phyloP scores from a whole-genome alignment of 148 eudicot species.

The Amaranthus cruentus region DNA sequence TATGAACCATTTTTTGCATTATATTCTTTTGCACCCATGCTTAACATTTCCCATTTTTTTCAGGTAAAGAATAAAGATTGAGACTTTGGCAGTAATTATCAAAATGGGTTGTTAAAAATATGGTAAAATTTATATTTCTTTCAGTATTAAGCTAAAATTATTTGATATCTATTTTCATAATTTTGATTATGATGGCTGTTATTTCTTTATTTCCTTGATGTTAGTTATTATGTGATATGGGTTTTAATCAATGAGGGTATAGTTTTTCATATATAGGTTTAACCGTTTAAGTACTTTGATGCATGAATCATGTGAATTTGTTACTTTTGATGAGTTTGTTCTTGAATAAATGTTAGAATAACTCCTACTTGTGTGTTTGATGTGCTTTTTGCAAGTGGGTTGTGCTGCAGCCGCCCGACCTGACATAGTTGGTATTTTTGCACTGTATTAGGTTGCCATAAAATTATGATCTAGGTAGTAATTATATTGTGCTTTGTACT shows the following conservation, averaged over 20 bases:
- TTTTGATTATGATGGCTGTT: neutral
- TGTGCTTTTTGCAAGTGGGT: neutral
- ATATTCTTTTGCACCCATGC: neutral
- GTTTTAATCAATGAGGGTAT: no score
- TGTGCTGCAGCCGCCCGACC: neutral
- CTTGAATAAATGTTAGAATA: neutral
- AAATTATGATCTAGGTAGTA: no score
- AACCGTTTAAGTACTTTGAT: neutral
- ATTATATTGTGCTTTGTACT: no score
- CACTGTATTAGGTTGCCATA: no score
- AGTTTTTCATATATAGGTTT: no score
- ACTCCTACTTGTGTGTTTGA: neutral
- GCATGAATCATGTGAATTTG: neutral
- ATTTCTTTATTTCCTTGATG: neutral
- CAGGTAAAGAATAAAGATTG: neutral
- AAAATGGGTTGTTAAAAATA: neutral
- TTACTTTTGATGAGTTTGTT: neutral
- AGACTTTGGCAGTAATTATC: neutral
- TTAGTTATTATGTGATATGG: no score
- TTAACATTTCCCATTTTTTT: neutral
- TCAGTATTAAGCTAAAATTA: neutral
- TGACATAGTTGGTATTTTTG: no score
- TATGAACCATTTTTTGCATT: neutral
- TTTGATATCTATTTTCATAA: neutral
- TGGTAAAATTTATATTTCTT: neutral